phyloP scores from a whole-genome alignment of 148 eudicot genomes.

The Gaultheria prostrata region DNA sequence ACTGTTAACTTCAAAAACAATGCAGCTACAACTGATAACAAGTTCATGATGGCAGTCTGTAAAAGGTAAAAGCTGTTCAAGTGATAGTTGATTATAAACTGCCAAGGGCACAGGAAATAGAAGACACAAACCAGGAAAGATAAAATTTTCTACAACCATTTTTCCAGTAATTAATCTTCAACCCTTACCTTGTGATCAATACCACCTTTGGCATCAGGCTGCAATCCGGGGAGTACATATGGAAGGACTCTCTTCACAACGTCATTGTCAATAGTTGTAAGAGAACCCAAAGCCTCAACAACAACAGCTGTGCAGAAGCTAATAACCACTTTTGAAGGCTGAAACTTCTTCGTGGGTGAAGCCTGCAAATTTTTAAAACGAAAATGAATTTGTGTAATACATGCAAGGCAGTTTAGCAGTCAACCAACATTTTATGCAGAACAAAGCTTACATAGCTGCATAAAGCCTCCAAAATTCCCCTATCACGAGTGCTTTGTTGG shows the following conservation, averaged over 20 bases:
- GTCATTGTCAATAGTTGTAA: slow-evolving; percentile 48
- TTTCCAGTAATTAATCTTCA: background rate
- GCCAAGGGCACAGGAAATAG: background rate
- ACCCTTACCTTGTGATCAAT: slow-evolving; percentile 58
- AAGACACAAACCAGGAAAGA: background rate
- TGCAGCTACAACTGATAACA: background rate
- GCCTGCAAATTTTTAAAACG: slow-evolving; percentile 32
- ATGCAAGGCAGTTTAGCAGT: background rate
- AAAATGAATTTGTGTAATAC: background rate
- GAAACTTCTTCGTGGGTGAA: slow-evolving; percentile 60
- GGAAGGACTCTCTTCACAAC: slow-evolving; percentile 77
- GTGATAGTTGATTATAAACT: background rate
- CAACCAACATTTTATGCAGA: background rate
- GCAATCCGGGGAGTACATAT: slow-evolving; percentile 61
- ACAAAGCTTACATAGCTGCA: slow-evolving; percentile 53
- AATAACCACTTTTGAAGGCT: slow-evolving; percentile 56
- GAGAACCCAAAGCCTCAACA: slow-evolving; percentile 69
- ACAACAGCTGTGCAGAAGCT: slow-evolving; percentile 77
- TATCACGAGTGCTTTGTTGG: slow-evolving; percentile 75
- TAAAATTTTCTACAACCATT: background rate
- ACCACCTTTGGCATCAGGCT: slow-evolving; percentile 44
- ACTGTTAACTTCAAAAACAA: background rate
- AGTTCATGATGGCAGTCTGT: background rate
- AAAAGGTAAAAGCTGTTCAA: background rate
- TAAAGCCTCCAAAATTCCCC: slow-evolving; percentile 67